phyloP scores from a whole-genome alignment of 2,329 filamentous ascomycete genomes.

The Cryphonectria nitschkei region DNA sequence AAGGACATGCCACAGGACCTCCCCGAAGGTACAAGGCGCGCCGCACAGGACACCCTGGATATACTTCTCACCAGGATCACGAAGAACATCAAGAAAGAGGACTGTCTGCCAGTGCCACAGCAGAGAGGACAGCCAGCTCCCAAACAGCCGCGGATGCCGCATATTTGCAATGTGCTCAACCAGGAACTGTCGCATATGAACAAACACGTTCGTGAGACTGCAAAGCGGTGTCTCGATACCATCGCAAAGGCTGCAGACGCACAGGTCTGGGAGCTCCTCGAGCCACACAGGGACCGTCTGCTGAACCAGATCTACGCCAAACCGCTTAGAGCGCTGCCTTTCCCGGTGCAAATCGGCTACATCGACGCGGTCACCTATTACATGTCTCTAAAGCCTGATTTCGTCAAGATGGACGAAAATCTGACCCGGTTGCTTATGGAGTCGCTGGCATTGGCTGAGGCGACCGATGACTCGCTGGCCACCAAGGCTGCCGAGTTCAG shows the following conservation, averaged over 20 bases:
- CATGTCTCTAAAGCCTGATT: slow-evolving; percentile 83
- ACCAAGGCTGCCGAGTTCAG: slow-evolving; percentile 93
- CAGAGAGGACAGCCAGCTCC: slow-evolving; percentile 50
- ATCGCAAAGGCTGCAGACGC: slow-evolving; percentile 78
- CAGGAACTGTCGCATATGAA: slow-evolving; percentile 95
- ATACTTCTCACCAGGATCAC: slow-evolving; percentile 79
- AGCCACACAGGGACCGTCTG: slow-evolving; percentile 86
- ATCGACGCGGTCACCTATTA: slow-evolving; percentile 98
- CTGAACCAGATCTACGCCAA: slow-evolving; percentile 95
- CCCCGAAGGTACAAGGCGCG: slow-evolving; percentile 82
- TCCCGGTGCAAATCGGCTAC: slow-evolving; percentile 94
- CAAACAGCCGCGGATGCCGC: slow-evolving; percentile 65
- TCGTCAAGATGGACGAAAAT: slow-evolving; percentile 89
- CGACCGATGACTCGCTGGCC: slow-evolving; percentile 88
- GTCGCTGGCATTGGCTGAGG: slow-evolving; percentile 89
- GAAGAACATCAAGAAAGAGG: slow-evolving; percentile 78
- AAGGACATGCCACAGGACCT: slow-evolving; percentile 97
- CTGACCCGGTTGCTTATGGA: slow-evolving; percentile 91
- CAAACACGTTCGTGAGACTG: slow-evolving; percentile 86
- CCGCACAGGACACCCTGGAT: slow-evolving; percentile 82
- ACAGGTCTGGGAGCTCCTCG: slow-evolving; percentile 85
- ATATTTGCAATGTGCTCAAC: slow-evolving; percentile 83
- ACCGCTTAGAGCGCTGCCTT: slow-evolving; percentile 87
- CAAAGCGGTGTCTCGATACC: slow-evolving; percentile 77
- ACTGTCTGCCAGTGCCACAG: slow-evolving; percentile 54